These are phyloP conservation scores for Datisca glomerata DNA, from an alignment of 306 rosid species.

Conservation along the genomic window DNA sequence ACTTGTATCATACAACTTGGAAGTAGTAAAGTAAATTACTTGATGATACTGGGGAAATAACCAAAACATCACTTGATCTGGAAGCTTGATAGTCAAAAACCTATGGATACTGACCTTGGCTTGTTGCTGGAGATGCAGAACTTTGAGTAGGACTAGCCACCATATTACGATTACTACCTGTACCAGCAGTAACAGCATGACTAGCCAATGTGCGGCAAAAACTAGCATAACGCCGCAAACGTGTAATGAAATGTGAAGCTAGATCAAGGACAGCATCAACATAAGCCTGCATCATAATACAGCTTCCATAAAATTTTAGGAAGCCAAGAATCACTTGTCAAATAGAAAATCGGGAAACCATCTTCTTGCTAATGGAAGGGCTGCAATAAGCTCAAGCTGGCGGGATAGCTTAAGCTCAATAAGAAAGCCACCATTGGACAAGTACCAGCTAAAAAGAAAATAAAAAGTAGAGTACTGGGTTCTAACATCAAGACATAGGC, in stretches of 20 bases:
- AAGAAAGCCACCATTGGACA: too few relatives aligned
- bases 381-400: too few relatives aligned
- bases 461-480: too few relatives aligned
- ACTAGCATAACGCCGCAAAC: constrained; percentile 96
- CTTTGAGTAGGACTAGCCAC: constrained; percentile 93
- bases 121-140: constrained; percentile 72
- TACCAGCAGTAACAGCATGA: constrained; percentile 89
- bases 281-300: constrained; percentile 60
- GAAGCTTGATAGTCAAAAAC: constrained; percentile 4
- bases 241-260: constrained; percentile 97
- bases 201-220: constrained; percentile 98
- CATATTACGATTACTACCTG: constrained; percentile 84
- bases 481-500: too few relatives aligned
- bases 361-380: too few relatives aligned
- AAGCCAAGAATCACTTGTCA: too few relatives aligned
- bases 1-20: too few relatives aligned
- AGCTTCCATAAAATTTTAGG: too few relatives aligned
- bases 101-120: constrained; percentile 50
- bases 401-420: too few relatives aligned
- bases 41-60: constrained; percentile 3
- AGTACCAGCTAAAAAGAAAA: constrained; percentile 1
- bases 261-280: constrained; percentile 97
- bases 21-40: too few relatives aligned
- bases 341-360: too few relatives aligned
- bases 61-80: not conserved